These are phyloP conservation scores for Lactifluus rugatus DNA, from an alignment of 768 basidiomycete genomes.

Conservation along the genomic window DNA sequence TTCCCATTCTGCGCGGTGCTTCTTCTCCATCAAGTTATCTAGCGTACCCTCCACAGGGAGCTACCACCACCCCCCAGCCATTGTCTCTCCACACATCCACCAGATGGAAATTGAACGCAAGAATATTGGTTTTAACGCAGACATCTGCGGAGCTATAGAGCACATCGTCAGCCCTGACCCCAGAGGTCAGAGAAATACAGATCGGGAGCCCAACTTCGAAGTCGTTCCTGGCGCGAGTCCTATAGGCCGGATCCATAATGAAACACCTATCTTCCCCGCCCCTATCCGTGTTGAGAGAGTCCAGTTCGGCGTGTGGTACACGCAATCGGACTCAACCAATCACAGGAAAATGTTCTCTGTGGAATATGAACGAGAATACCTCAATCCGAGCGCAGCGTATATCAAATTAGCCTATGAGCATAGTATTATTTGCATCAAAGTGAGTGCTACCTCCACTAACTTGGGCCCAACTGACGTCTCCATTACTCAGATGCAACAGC, in stretches of 20 bases:
- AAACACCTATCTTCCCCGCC: too few species aligned
- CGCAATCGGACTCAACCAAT: slow-evolving; percentile 20
- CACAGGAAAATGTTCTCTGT: slow-evolving; percentile 42
- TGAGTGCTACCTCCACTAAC: slow-evolving; percentile 23
- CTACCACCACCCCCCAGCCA: background rate
- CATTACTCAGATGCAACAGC: slow-evolving; percentile 9
- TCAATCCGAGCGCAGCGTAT: slow-evolving; percentile 39
- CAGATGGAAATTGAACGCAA: slow-evolving; percentile 33
- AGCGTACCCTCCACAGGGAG: background rate
- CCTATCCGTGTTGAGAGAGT: slow-evolving; percentile 42
- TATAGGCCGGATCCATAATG: too few species aligned
- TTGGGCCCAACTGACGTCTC: background rate
- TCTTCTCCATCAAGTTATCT: background rate
- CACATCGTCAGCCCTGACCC: slow-evolving; percentile 39
- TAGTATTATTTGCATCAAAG: slow-evolving; percentile 54
- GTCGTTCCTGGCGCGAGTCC: too few species aligned
- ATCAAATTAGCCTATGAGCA: slow-evolving; percentile 59
- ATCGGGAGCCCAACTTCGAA: too few species aligned
- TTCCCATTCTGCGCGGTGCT: background rate
- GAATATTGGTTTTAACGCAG: slow-evolving; percentile 31
- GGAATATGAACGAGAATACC: slow-evolving; percentile 54
- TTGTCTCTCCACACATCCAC: background rate
- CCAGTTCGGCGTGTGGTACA: slow-evolving; percentile 57
- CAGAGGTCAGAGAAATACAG: slow-evolving; percentile 26
- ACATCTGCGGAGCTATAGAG: slow-evolving; percentile 47